These are phyloP conservation scores for Colletotrichum noveboracense DNA, from an alignment of 2,329 filamentous ascomycete species.

Conservation along the genomic window DNA sequence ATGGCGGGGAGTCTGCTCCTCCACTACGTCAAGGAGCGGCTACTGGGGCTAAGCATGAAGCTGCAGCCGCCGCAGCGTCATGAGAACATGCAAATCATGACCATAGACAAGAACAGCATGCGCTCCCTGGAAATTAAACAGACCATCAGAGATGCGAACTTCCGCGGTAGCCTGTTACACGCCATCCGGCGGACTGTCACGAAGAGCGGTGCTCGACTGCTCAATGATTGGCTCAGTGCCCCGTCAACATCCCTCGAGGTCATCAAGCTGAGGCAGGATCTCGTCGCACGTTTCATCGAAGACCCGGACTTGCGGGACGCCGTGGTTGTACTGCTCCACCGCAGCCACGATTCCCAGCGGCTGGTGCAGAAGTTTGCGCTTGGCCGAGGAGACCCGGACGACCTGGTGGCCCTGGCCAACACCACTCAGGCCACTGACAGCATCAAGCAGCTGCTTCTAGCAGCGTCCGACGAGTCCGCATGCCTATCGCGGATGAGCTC, in stretches of 20 bases:
- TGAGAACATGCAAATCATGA: slow-evolving; percentile 79
- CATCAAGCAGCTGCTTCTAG: slow-evolving; percentile 57
- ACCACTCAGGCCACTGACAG: slow-evolving; percentile 79
- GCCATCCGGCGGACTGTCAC: slow-evolving; percentile 90
- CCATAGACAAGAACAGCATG: slow-evolving; percentile 90
- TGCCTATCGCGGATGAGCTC: slow-evolving; percentile 52
- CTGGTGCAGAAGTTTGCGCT: slow-evolving; percentile 94
- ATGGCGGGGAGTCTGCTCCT: slow-evolving; percentile 81
- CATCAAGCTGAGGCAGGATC: slow-evolving; percentile 80
- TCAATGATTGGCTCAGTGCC: slow-evolving; percentile 85
- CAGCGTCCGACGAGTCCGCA: slow-evolving; percentile 24
- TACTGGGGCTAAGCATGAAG: slow-evolving; percentile 80
- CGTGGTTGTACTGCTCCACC: slow-evolving; percentile 70
- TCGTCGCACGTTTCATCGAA: slow-evolving; percentile 77
- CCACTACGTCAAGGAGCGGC: slow-evolving; percentile 79
- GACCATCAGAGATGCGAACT: slow-evolving; percentile 80
- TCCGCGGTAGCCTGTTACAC: slow-evolving; percentile 86
- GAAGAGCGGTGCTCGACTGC: slow-evolving; percentile 84
- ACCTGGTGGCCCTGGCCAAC: slow-evolving; percentile 81
- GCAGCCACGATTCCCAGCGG: slow-evolving; percentile 85
- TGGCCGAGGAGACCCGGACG: slow-evolving; percentile 89
- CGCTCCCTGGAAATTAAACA: slow-evolving; percentile 86
- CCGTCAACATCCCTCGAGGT: slow-evolving; percentile 85
- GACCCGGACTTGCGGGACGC: slow-evolving; percentile 73
- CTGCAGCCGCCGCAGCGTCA: slow-evolving; percentile 83